Base-by-base conservation (phyloP, 345 rosid genomes). In the Eucalyptus fibrosa region DNA sequence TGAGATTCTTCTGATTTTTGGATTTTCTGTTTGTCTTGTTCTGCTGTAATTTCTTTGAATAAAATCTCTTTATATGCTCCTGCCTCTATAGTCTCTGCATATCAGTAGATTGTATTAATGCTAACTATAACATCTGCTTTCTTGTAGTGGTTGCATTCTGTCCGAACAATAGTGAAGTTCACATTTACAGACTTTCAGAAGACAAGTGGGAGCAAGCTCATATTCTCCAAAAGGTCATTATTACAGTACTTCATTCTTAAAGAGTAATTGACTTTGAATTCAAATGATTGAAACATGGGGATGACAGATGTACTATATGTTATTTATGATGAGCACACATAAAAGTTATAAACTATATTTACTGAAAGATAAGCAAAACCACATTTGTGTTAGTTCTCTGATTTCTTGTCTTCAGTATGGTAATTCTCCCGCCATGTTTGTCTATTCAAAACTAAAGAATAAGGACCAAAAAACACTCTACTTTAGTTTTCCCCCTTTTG, bases 131-230 rank as follows among this genome's bases (percentile, higher is more conserved):
- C 82, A n/a, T 42, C 53, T 86, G 53, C 16, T 88, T 87, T 50
- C 87, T 56, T 93, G 67, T 91, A 97, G 99, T 96, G 99, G 94
- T 98, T 92, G 99, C 99, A 21, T 91, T 98, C 86, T 98, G 98
- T 92, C 99, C 99, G 23, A 98, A 97, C 89, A 97, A 94, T 87
- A 96, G 91, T 86, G 99, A 97, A 94, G 99, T 98, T 92, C 99
- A 98, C 93, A 96, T 98, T 88, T 98, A 95, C 93, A 94, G 90
- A 95, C 91, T 92, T 90, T 90, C 94, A 23, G 93, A 92, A 91
- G 97, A 96, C 89, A 94, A 96, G 86, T 98, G 99, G 99, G 96
- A 97, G 94, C 96, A 92, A 93, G 91, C 94, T 37, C 97, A 98
- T 94, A 94, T 97, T 90, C 98, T 98, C 83, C 96, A 95, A 85